Base-by-base conservation (phyloP, 1,139 yeast genomes). In the Debaryomyces singareniensis region DNA sequence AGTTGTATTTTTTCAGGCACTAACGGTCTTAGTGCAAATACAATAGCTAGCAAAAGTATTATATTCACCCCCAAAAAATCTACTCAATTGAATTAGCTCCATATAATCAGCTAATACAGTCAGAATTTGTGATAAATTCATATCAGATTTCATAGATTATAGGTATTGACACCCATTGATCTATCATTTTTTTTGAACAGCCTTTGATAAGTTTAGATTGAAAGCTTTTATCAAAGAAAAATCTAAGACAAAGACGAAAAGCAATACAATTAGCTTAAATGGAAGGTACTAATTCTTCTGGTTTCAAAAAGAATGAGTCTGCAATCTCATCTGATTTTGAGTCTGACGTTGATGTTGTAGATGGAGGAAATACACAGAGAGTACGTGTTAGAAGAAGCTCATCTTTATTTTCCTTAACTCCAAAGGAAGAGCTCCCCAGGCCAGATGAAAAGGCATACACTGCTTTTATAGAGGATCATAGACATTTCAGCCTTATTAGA, bases 381-480 rank as follows among this genome's bases (percentile, higher is more conserved):
- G 51, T 53, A 4, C 61, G 60, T 6, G 49, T 66, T 25, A 58
- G 73, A 46, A 52, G 74, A 41, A 61, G 69, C 13, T 63, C 71
- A 14, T 63, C 71, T 18, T 45, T 62, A 30, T 58, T 64, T 32
- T 62, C 70, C 9, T 55, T 64, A 37, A 51, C 57, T 29, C 57
- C 64, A 29, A 69, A 67, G 41, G 62, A 58, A 31, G 60, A 58
- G 3, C 53, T 64, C 34, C 71, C 71, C 13, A 55, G 81, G 34
- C 87, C 87, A 5, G 86, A 81, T 42, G 80, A 78, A 42, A 70
- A 70, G 24, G 96, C 85, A 51, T 81, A 84, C 46, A 69, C 72
- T 39, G 84, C 80, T 28, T 86, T 86, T 51, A 76, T 86, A 34
- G 73, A 77, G 30, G 96, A 87, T 54, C 70, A 71, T 32, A 73